These are phyloP conservation scores for Fusarium poae DNA, from an alignment of 2,329 filamentous ascomycete genomes.

Conservation along the genomic window DNA sequence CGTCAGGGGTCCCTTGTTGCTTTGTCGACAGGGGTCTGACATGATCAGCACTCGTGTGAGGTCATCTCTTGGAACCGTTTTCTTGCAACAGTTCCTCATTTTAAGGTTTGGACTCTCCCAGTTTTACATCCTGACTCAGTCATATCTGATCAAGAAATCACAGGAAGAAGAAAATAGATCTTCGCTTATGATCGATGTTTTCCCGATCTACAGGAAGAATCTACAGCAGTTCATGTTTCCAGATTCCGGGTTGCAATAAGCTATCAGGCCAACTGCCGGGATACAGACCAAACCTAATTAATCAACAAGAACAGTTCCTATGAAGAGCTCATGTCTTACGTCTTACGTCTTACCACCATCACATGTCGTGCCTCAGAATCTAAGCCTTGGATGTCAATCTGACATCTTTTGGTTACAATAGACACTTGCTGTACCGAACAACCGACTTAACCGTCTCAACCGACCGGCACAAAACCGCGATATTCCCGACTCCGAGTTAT, in stretches of 20 bases:
- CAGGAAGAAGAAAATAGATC: not conserved
- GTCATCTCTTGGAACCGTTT: slow-evolving; percentile 32
- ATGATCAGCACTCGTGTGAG: slow-evolving; percentile 37
- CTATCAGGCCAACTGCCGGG: slow-evolving; percentile 1
- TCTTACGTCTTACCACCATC: not conserved
- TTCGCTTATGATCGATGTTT: slow-evolving; percentile 4
- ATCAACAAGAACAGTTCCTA: not conserved
- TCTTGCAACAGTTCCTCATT: slow-evolving; percentile 16
- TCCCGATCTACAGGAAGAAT: not conserved
- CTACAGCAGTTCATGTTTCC: not conserved
- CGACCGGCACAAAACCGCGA: not conserved
- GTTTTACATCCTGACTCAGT: not conserved
- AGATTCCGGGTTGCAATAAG: not conserved
- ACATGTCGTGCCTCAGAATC: not conserved
- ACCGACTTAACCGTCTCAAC: slow-evolving; percentile 7
- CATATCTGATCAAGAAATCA: not conserved
- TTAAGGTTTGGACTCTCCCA: slow-evolving; percentile 14
- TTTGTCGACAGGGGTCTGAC: not conserved
- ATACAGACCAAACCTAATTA: not conserved
- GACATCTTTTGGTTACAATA: not conserved
- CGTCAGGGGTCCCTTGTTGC: slow-evolving; percentile 37
- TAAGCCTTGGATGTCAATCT: not conserved
- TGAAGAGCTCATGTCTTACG: slow-evolving; percentile 2
- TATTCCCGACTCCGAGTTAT: slow-evolving; percentile 1
- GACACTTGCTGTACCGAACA: slow-evolving; percentile 1